Evolutionary conservation across 2,329 filamentous ascomycete genomes (phyloP), one percentile per base, ranked within the genome.

Genomic region (Trichoderma sp.): DNA sequence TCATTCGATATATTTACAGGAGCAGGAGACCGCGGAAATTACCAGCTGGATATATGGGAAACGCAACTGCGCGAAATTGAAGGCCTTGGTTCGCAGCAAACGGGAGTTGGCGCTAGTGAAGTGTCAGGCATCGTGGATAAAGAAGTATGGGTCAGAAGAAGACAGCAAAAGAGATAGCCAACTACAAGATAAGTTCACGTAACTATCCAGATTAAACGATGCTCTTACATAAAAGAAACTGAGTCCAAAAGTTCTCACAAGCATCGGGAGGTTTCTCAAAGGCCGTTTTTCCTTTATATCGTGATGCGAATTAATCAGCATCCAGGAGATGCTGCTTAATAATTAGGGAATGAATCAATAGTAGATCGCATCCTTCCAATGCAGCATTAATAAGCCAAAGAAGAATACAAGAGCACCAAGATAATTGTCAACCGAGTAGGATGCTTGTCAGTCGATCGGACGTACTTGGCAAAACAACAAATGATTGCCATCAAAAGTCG

Each of bases 1-100:
- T 89, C 88, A 0, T 92, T 92, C 77, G 90, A 92, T 75, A 73
- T 92, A 2, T 86, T 88, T 64, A 87, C 89, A 0, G 90, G 90
- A 0, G 81, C 81, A 73, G 84, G 83, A 0, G 90, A 92, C 75
- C 84, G 89, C 0, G 89, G 85, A 0, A 86, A 79, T 57, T 92
- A 92, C 74, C 85, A 80, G 70, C 79, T 92, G 11, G 84, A 84
- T 27, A 78, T 89, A 0, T 92, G 89, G 88, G 89, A 92, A 72
- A 84, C 90, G 0, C 83, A 92, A 70, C 64, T 89, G 11, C 81
- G 87, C 14, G 73, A 78, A 7, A 16, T 70, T 0, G 67, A 73
- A 8, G 70, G 62, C 0, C 16, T 13, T 0, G 19, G 10, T 5
- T 0, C 29, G 5, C 14, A 13, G 1, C 13, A 52, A 11, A 2